Percentiles rank a stretch among this genome's conserved stretches.
Conservation (phyloP, 768 basidiomycete species). For the Sarcodon aspratus region DNA sequence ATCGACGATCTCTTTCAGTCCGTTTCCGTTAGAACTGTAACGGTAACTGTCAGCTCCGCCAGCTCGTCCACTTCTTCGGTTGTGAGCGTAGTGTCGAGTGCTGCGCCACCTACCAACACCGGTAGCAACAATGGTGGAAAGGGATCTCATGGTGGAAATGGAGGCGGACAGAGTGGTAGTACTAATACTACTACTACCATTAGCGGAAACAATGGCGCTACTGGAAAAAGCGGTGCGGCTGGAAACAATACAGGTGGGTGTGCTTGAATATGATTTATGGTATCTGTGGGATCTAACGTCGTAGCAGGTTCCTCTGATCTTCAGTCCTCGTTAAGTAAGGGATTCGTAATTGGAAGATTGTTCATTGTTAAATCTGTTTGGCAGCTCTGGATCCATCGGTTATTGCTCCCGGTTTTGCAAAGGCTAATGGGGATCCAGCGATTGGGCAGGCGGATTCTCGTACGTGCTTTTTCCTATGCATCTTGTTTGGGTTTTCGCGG, state of each 20-base stretch:
- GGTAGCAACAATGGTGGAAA: background rate
- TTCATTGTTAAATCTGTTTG: background rate
- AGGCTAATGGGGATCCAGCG: conserved; percentile 32
- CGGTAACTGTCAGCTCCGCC: background rate
- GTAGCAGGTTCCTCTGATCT: background rate
- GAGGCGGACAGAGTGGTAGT: too few species aligned
- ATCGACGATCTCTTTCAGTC: too few species aligned
- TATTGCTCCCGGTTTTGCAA: conserved; percentile 31
- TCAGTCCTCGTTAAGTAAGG: conserved; percentile 11
- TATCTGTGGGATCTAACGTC: too few species aligned
- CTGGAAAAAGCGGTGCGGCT: too few species aligned
- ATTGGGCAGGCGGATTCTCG: too few species aligned
- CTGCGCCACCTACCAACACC: background rate
- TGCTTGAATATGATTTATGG: too few species aligned
- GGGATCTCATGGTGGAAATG: background rate
- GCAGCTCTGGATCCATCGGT: conserved; percentile 31
- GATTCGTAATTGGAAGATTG: conserved; percentile 6
- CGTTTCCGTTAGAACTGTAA: background rate
- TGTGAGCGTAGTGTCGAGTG: background rate
- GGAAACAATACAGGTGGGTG: too few species aligned
- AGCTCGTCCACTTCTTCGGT: background rate
- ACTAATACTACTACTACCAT: too few species aligned
- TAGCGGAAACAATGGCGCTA: too few species aligned
- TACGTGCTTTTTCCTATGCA: background rate
- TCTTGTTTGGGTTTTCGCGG: background rate